Conservation (phyloP, 306 rosid species). For the Begonia masoniana region DNA sequence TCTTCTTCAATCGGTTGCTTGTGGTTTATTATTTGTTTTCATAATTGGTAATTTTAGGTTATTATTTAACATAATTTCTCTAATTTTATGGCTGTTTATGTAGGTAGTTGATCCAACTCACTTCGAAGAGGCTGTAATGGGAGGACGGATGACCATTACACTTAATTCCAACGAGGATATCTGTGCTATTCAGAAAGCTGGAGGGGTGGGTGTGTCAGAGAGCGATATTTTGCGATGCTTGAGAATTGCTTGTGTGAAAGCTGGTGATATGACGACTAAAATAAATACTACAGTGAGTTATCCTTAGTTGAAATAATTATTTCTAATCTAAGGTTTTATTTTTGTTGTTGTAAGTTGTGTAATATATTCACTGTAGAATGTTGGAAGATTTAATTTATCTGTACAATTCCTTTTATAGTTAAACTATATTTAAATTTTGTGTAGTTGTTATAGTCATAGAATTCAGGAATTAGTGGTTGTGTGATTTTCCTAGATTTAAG, state of each 20-base stretch:
- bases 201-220: slow-evolving; percentile 61
- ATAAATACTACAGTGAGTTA: slow-evolving; percentile 65
- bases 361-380: no score
- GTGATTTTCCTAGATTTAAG: no score
- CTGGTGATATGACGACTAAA: slow-evolving; percentile 61
- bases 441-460: no score
- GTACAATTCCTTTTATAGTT: no score
- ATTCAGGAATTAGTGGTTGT: no score
- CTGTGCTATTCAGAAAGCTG: slow-evolving; percentile 91
- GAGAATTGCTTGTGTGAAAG: slow-evolving; percentile 77
- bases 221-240: slow-evolving; percentile 64
- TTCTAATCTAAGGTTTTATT: no score
- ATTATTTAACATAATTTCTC: not conserved
- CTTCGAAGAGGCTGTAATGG: slow-evolving; percentile 80
- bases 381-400: no score
- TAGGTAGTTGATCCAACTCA: slow-evolving; percentile 88
- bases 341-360: no score
- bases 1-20: not conserved
- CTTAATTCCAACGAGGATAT: slow-evolving; percentile 73
- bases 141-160: slow-evolving; percentile 84
- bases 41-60: no score
- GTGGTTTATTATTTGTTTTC: slow-evolving; percentile 10
- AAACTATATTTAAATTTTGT: no score
- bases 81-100: not conserved
- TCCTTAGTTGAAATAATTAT: not conserved